Evolutionary conservation across 495 filamentous ascomycete species (phyloP).

Genomic region (Pseudoneurospora amorphoporcata): DNA sequence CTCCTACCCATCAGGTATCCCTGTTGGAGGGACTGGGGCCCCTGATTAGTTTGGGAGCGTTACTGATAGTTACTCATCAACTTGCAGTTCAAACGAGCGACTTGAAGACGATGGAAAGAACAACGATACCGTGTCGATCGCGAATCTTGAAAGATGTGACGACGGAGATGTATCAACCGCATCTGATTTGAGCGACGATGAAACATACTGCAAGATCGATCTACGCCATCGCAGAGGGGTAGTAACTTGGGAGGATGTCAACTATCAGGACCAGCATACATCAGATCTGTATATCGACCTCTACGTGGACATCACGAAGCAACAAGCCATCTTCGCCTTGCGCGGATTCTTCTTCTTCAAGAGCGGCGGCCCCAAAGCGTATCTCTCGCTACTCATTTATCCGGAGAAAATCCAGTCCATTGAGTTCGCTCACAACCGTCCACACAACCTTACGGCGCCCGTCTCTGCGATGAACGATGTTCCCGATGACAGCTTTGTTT

Average conservation of each 20-base stretch:
- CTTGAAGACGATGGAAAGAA: background rate
- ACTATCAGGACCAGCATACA: background rate
- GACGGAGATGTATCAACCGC: background rate
- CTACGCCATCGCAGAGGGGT: background rate
- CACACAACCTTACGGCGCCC: background rate
- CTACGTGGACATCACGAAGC: background rate
- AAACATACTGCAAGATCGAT: constrained; percentile 1
- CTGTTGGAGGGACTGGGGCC: constrained; percentile 5
- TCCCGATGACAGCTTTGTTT: background rate
- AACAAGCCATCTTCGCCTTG: constrained; percentile 1
- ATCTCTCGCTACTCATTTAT: background rate
- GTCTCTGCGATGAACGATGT: background rate
- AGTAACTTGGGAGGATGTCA: background rate
- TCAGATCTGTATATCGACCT: constrained; percentile 1
- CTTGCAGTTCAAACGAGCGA: constrained; percentile 3
- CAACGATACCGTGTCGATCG: background rate
- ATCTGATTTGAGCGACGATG: background rate
- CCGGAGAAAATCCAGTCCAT: background rate
- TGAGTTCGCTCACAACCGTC: background rate
- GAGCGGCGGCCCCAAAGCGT: background rate
- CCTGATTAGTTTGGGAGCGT: background rate
- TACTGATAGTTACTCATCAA: background rate
- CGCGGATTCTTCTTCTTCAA: background rate
- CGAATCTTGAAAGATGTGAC: background rate
- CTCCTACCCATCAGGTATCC: background rate